Evolutionary conservation across 2,329 filamentous ascomycete genomes (phyloP).

Genomic region (Amylocarpus encephaloides): DNA sequence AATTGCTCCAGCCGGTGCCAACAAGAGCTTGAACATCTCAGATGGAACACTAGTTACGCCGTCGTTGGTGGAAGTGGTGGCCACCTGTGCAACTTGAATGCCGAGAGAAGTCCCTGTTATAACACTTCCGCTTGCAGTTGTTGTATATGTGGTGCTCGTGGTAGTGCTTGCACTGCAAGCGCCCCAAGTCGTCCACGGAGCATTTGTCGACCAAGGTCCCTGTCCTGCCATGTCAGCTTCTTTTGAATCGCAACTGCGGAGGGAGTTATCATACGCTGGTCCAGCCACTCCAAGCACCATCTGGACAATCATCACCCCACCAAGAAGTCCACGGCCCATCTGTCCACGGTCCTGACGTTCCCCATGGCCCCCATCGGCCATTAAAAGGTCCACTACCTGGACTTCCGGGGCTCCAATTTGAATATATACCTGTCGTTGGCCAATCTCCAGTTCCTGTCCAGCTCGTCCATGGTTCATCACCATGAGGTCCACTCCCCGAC

Average conservation of each 20-base stretch:
- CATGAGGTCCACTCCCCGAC: constrained; percentile 1
- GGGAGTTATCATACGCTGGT: constrained; percentile 1
- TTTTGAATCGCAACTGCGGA: neutral
- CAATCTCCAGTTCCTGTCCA: constrained; percentile 4
- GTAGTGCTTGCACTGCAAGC: constrained; percentile 11
- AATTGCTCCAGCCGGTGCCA: too few species aligned
- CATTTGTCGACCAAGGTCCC: constrained; percentile 9
- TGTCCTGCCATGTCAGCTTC: neutral
- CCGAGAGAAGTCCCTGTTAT: constrained; percentile 8
- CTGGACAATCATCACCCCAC: constrained; percentile 13
- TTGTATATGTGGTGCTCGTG: constrained; percentile 6
- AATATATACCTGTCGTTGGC: neutral
- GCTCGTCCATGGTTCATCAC: constrained; percentile 3
- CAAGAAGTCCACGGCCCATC: constrained; percentile 11
- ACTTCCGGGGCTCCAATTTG: neutral
- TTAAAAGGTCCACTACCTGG: constrained; percentile 9
- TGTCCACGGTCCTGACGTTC: constrained; percentile 11
- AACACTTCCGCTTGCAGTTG: constrained; percentile 2
- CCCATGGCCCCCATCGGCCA: constrained; percentile 13
- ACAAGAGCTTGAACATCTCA: too few species aligned
- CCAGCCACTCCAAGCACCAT: constrained; percentile 12
- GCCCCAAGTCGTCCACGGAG: constrained; percentile 14
- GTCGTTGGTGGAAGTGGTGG: neutral
- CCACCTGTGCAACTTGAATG: constrained; percentile 9
- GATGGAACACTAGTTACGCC: too few species aligned